phyloP scores from a whole-genome alignment of 2,329 filamentous ascomycete species.

The Nothophaeocryptopus gaeumannii region DNA sequence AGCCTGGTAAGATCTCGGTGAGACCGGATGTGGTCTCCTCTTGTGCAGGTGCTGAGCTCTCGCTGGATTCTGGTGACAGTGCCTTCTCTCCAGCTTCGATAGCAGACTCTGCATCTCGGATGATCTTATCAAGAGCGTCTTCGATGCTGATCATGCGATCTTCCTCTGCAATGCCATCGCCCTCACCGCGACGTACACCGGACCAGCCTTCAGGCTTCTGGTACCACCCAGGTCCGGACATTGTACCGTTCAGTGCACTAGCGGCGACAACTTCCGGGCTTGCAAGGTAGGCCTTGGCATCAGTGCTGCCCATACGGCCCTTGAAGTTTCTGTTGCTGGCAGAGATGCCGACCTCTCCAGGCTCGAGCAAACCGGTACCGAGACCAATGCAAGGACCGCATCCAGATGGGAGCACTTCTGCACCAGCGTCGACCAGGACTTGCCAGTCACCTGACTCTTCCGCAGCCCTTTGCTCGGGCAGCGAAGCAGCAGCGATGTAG shows the following conservation, averaged over 20 bases:
- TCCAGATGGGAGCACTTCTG: slow-evolving; percentile 64
- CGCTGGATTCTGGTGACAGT: slow-evolving; percentile 34
- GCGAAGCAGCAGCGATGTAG: slow-evolving; percentile 85
- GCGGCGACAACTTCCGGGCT: slow-evolving; percentile 91
- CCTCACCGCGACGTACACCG: slow-evolving; percentile 69
- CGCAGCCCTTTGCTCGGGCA: slow-evolving; percentile 70
- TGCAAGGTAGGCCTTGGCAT: slow-evolving; percentile 80
- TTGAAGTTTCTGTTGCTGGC: slow-evolving; percentile 89
- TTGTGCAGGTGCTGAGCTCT: slow-evolving; percentile 30
- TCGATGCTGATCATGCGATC: slow-evolving; percentile 66
- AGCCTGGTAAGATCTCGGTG: slow-evolving; percentile 78
- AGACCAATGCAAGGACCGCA: slow-evolving; percentile 88
- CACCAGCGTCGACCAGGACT: slow-evolving; percentile 74
- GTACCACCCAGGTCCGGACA: slow-evolving; percentile 76
- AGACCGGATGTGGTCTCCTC: slow-evolving; percentile 36
- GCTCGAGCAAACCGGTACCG: slow-evolving; percentile 73
- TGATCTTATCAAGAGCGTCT: slow-evolving; percentile 68
- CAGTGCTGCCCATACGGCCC: slow-evolving; percentile 78
- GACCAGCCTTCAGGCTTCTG: slow-evolving; percentile 65
- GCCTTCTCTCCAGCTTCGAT: slow-evolving; percentile 55
- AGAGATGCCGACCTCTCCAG: slow-evolving; percentile 81
- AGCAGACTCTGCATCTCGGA: slow-evolving; percentile 64
- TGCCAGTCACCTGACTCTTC: slow-evolving; percentile 87
- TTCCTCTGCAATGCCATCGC: slow-evolving; percentile 62
- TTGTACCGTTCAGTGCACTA: slow-evolving; percentile 71